Evolutionary conservation across 176 grass and related monocot species (phyloP), one percentile per base, ranked within the genome.

Genomic region (Thinopyrum elongatum): DNA sequence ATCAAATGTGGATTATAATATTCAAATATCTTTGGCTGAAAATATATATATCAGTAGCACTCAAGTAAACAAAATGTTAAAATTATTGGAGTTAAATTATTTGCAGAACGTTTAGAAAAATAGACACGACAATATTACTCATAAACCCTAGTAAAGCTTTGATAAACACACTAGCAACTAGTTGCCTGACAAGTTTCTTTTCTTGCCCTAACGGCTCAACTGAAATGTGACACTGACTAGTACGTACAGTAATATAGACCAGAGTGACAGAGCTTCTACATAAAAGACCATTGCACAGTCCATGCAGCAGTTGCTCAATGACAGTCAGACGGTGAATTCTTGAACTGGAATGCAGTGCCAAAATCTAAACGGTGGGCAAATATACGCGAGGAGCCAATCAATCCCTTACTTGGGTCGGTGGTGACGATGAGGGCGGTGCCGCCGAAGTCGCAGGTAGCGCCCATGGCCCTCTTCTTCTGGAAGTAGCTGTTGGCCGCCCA

Each of bases 401-500:
- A 15, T 70, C 1, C 5, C 31, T 91, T 92, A 98, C 96, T 95
- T 80, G 96, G 96, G 90, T 98, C 90, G 14, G 69, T 82, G 74
- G 93, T 66, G 90, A 82, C 83, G 84, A 94, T 72, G 25, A 71
- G 36, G 82, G 90, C 91, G 46, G 93, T 89, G 83, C 90, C 93
- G 68, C 65, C 69, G 83, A 98, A 98, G 86, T 95, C 90, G 83
- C 93, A 95, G 68, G 93, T 83, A 28, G 86, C 91, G 68, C 92
- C 87, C 11, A 9, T 89, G 80, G 29, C 88, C 88, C 80, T 94
- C 36, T 80, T 94, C 76, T 64, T 93, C 91, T 98, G 95, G 83
- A 90, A 98, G 89, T 92, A 98, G 85, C 88, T 95, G 85, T 98
- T 98, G 77, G 88, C 89, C 51, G 93, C 95, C 87, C 94, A 98